Evolutionary conservation across 129 eudicot genomes (phyloP).

Genomic region (Chrysanthemum seticuspe): DNA sequence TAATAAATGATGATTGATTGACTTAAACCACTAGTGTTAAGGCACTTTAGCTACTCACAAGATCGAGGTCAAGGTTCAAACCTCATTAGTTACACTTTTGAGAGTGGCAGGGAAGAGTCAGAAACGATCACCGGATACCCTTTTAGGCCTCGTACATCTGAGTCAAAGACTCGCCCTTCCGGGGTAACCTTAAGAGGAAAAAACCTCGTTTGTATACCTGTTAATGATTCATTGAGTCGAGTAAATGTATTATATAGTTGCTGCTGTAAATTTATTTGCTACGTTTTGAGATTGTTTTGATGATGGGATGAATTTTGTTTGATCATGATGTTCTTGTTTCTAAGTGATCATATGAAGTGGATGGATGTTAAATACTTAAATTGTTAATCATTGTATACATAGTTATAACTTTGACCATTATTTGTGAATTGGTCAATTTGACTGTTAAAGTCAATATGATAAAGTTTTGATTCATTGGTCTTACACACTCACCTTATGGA

Average conservation of each 20-base stretch:
- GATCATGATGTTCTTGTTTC: background rate
- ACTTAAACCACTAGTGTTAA: background rate
- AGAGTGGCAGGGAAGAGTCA: too few species aligned
- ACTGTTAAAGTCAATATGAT: conserved; percentile 17
- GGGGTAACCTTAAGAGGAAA: background rate
- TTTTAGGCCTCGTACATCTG: too few species aligned
- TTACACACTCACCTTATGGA: background rate
- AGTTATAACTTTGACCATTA: conserved; percentile 15
- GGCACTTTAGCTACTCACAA: too few species aligned
- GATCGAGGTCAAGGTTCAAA: too few species aligned
- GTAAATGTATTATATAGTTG: too few species aligned
- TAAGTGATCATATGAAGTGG: background rate
- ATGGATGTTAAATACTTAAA: background rate
- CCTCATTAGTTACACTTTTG: too few species aligned
- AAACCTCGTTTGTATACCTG: background rate
- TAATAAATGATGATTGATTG: background rate
- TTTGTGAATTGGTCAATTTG: conserved; percentile 22
- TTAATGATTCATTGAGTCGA: background rate
- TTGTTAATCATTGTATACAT: background rate
- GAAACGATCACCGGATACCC: too few species aligned
- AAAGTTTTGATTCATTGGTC: background rate
- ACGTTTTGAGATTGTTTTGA: background rate
- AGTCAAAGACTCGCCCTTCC: too few species aligned
- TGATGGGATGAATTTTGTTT: conserved; percentile 5
- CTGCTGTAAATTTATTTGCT: background rate